Evolutionary conservation across 164 flowering plant genomes (phyloP).

Genomic region (Chimonanthus praecox): DNA sequence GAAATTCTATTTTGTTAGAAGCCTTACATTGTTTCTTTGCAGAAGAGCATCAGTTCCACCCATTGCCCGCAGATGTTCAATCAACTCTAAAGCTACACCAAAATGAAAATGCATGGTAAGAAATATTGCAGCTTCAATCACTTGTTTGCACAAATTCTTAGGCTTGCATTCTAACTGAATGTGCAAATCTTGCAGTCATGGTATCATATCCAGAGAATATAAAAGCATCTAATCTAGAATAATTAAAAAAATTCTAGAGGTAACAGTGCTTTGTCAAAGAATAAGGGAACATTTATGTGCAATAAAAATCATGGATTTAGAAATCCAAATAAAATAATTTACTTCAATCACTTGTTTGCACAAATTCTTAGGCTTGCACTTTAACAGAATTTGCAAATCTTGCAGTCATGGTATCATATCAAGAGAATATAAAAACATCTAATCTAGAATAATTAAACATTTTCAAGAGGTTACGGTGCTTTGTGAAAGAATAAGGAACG

Average conservation of each 20-base stretch:
- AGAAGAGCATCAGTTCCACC: slow-evolving; percentile 91
- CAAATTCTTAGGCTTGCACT: not conserved
- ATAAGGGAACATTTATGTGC: too few relatives aligned
- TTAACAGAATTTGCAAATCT: not conserved
- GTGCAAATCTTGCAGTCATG: not conserved
- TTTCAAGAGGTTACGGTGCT: too few relatives aligned
- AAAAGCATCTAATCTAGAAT: too few relatives aligned
- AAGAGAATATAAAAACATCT: too few relatives aligned
- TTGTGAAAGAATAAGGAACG: too few relatives aligned
- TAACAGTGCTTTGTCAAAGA: too few relatives aligned
- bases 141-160: not conserved
- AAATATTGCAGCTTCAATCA: not conserved
- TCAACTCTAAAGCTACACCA: slow-evolving; percentile 71
- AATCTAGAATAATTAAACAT: too few relatives aligned
- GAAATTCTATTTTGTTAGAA: not conserved
- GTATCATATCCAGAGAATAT: too few relatives aligned
- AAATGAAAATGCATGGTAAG: not conserved
- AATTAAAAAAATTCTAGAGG: too few relatives aligned
- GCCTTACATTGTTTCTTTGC: slow-evolving; percentile 58
- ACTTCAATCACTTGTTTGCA: not conserved
- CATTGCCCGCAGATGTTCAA: slow-evolving; percentile 92
- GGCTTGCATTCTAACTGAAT: not conserved
- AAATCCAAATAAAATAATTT: too few relatives aligned
- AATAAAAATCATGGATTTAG: too few relatives aligned
- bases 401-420: not conserved